phyloP scores from a whole-genome alignment of 345 rosid genomes.

The Eucalyptus paniculata region DNA sequence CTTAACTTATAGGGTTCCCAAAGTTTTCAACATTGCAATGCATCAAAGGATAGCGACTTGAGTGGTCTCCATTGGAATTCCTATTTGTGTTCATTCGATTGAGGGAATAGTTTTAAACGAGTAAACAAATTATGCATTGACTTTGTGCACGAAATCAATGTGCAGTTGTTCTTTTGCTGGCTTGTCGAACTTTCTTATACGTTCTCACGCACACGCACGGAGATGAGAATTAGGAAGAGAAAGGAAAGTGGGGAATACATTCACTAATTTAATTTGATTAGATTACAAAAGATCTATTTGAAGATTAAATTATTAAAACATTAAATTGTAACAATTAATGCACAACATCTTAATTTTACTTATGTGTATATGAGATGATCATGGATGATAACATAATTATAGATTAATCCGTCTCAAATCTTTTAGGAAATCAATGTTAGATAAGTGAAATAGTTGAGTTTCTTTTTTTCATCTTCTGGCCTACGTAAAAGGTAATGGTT shows the following conservation, averaged over 20 bases:
- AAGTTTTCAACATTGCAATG: neutral
- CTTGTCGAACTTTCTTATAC: neutral
- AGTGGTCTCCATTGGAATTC: neutral
- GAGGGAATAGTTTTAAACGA: too few species aligned
- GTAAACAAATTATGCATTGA: too few species aligned
- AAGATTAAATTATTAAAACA: neutral
- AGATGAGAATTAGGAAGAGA: neutral
- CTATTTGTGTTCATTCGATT: too few species aligned
- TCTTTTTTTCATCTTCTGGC: neutral
- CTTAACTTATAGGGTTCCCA: too few species aligned
- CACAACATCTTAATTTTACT: neutral
- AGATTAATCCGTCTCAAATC: neutral
- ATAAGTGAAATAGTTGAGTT: neutral
- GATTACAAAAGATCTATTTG: neutral
- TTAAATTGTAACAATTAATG: neutral
- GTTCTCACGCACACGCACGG: neutral
- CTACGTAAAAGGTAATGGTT: neutral
- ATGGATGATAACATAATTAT: neutral
- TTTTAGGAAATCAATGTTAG: neutral
- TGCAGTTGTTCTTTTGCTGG: neutral
- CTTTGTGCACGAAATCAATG: too few species aligned
- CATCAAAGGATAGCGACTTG: neutral
- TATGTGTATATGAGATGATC: neutral
- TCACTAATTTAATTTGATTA: neutral
- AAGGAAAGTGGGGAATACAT: neutral